Evolutionary conservation across 2,329 filamentous ascomycete species (phyloP).

Genomic region (Eutypella sp.): DNA sequence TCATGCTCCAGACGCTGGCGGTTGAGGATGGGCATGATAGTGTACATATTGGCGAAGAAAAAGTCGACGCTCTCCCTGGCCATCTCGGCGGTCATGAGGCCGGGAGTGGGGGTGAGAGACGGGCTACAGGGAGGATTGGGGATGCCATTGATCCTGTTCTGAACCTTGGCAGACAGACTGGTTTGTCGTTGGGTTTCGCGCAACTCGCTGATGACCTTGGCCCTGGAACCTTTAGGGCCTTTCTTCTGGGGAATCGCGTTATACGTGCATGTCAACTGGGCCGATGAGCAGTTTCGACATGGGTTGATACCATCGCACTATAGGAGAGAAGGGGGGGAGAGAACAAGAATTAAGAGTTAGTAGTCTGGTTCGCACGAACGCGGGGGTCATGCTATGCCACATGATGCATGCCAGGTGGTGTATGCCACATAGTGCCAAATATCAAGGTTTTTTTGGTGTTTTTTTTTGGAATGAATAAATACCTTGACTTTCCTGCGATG

Average conservation of each 20-base stretch:
- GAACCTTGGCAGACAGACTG: constrained; percentile 56
- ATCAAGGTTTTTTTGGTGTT: too few relatives aligned
- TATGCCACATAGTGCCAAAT: too few relatives aligned
- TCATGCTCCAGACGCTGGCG: constrained; percentile 54
- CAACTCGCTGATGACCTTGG: constrained; percentile 71
- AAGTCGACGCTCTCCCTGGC: constrained; percentile 63
- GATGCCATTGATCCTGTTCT: constrained; percentile 55
- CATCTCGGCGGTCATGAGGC: constrained; percentile 56
- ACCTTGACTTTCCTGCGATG: constrained; percentile 67
- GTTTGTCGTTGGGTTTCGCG: constrained; percentile 64
- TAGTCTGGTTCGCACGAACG: too few relatives aligned
- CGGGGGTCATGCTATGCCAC: too few relatives aligned
- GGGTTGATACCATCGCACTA: constrained; percentile 63
- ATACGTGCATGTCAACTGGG: constrained; percentile 66
- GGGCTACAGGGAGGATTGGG: constrained; percentile 42
- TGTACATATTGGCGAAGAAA: constrained; percentile 64
- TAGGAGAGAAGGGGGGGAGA: neutral
- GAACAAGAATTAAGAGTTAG: too few relatives aligned
- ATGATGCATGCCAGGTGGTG: too few relatives aligned
- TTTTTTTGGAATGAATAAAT: too few relatives aligned
- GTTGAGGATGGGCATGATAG: constrained; percentile 58
- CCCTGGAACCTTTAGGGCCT: constrained; percentile 67
- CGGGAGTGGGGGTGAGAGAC: constrained; percentile 50
- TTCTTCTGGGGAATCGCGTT: constrained; percentile 73
- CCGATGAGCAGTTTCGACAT: constrained; percentile 65